A percentile compares a stretch with the other conserved stretches of the same genome.
These are phyloP conservation scores for Paraglomus brasilianum DNA, from an alignment of 192 early-diverging fungal species.

Conservation along the genomic window DNA sequence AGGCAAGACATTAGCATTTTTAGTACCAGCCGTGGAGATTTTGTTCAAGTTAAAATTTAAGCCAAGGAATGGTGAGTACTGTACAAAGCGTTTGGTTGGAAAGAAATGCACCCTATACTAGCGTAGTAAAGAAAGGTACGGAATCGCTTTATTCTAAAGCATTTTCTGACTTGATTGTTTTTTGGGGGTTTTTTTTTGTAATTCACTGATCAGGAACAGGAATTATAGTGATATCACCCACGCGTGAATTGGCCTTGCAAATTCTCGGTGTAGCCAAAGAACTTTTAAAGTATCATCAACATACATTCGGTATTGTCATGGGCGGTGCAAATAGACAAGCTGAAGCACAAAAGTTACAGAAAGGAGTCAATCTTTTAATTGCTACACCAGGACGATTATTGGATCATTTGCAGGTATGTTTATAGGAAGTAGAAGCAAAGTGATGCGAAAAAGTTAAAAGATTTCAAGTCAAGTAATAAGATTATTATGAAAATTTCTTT, in stretches of 20 bases:
- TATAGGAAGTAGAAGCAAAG: neutral
- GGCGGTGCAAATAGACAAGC: constrained; percentile 96
- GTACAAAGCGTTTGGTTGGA: no score
- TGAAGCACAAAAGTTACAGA: constrained; percentile 92
- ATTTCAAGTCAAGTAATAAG: neutral
- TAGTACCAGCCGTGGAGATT: constrained; percentile 92
- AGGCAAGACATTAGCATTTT: constrained; percentile 95
- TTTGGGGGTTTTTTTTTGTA: no score
- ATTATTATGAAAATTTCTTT: constrained; percentile 2
- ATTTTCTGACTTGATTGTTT: neutral
- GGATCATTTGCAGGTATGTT: constrained; percentile 88
- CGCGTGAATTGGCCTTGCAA: constrained; percentile 97
- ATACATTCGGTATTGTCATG: constrained; percentile 98
- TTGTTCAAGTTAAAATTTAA: constrained; percentile 92
- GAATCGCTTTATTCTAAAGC: neutral
- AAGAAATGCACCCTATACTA: neutral
- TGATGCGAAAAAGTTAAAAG: neutral
- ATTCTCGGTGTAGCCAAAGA: constrained; percentile 99
- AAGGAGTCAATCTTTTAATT: constrained; percentile 95
- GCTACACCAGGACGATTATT: constrained; percentile 96
- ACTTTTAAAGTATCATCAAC: constrained; percentile 88
- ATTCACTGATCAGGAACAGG: constrained; percentile 66
- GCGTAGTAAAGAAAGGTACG: neutral
- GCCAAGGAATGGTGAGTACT: constrained; percentile 79
- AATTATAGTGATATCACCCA: constrained; percentile 93